These are phyloP conservation scores for Cercospora sesami DNA, from an alignment of 2,329 filamentous ascomycete genomes.

Conservation along the genomic window DNA sequence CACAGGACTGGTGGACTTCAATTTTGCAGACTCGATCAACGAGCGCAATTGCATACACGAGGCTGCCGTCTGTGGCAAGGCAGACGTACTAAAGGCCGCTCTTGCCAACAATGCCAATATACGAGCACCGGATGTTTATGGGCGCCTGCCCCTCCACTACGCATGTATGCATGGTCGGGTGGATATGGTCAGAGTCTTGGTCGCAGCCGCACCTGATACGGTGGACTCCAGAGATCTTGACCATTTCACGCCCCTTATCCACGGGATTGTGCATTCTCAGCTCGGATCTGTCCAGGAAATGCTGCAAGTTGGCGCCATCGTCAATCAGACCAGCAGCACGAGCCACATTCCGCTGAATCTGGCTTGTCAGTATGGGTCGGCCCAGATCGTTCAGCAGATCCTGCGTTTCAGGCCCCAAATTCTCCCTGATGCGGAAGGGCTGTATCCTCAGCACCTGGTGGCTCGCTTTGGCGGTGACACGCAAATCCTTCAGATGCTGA, in stretches of 20 bases:
- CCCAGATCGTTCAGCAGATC: slow-evolving; percentile 80
- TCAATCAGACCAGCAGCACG: slow-evolving; percentile 80
- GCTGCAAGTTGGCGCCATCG: slow-evolving; percentile 73
- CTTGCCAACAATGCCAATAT: slow-evolving; percentile 75
- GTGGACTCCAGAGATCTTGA: slow-evolving; percentile 91
- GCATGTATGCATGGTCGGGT: slow-evolving; percentile 91
- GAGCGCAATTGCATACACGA: slow-evolving; percentile 95
- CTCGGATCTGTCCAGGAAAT: slow-evolving; percentile 77
- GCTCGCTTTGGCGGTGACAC: slow-evolving; percentile 83
- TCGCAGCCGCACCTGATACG: slow-evolving; percentile 61
- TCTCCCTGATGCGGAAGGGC: slow-evolving; percentile 89
- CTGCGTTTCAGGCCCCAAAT: slow-evolving; percentile 77
- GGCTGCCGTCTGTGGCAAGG: slow-evolving; percentile 88
- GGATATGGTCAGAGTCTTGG: slow-evolving; percentile 47
- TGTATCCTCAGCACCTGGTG: slow-evolving; percentile 96
- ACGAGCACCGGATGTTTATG: slow-evolving; percentile 85
- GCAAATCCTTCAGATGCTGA: slow-evolving; percentile 74
- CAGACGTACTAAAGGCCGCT: slow-evolving; percentile 73
- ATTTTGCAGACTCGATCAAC: slow-evolving; percentile 95
- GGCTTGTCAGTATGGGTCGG: slow-evolving; percentile 88
- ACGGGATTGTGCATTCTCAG: slow-evolving; percentile 87
- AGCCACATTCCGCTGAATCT: slow-evolving; percentile 94
- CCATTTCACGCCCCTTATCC: slow-evolving; percentile 94
- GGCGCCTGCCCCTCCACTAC: slow-evolving; percentile 89
- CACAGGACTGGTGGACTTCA: slow-evolving; percentile 81